Percentiles rank a stretch among this genome's conserved stretches.
phyloP scores from a whole-genome alignment of 495 filamentous ascomycete species.

The Melanomma pulvis-pyrius region DNA sequence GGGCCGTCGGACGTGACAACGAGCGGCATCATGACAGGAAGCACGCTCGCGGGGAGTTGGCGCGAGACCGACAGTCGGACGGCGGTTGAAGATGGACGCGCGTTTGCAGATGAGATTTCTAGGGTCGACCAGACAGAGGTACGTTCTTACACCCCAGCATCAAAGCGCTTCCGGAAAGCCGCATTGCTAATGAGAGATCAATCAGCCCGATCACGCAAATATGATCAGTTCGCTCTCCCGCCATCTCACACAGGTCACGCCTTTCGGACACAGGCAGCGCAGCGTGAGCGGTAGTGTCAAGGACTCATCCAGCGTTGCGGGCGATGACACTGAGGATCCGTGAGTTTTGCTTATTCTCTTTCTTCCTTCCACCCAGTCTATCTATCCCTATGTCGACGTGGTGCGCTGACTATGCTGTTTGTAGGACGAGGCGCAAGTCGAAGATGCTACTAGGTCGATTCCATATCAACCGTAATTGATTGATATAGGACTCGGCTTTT shows the following conservation, averaged over 20 bases:
- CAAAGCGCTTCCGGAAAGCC: not conserved
- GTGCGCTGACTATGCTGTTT: not conserved
- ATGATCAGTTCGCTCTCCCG: not conserved
- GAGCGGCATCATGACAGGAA: not conserved
- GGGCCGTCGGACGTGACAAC: not conserved
- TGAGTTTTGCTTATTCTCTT: slow-evolving; percentile 22
- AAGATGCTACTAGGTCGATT: slow-evolving; percentile 6
- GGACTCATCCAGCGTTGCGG: slow-evolving; percentile 1
- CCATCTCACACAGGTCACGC: slow-evolving; percentile 7
- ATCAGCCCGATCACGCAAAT: slow-evolving; percentile 13
- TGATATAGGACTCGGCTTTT: no score
- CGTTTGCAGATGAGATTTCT: slow-evolving; percentile 33
- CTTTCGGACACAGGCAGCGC: not conserved
- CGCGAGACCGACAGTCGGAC: not conserved
- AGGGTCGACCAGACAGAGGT: slow-evolving; percentile 37
- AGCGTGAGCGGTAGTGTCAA: not conserved
- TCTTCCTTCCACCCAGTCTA: no score
- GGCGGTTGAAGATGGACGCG: slow-evolving; percentile 25
- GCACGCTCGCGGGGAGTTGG: slow-evolving; percentile 4
- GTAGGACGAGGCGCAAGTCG: slow-evolving; percentile 3
- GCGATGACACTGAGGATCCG: slow-evolving; percentile 49
- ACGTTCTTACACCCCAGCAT: not conserved
- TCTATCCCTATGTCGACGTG: not conserved
- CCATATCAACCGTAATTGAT: not conserved
- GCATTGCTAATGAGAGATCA: not conserved